A percentile compares a stretch with the other conserved stretches of the same genome.
Conservation (phyloP, 108 stramenopile species). For the Thalassiosira profunda region DNA sequence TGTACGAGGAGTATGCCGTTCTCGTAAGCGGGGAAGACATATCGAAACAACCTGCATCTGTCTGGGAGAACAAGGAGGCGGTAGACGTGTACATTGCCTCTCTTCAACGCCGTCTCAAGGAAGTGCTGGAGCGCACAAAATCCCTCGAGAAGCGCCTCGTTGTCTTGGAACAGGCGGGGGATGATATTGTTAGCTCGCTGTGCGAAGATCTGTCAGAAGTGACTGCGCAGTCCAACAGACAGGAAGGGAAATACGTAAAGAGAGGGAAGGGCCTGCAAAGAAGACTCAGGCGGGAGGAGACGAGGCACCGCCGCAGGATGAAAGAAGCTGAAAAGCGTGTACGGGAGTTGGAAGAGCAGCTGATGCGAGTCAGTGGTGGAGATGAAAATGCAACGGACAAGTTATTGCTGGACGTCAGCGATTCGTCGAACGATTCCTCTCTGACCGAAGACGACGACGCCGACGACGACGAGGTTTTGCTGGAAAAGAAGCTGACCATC, state of each 20-base stretch:
- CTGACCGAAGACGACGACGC: constrained; percentile 21
- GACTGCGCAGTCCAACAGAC: constrained; percentile 41
- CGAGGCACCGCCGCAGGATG: constrained; percentile 14
- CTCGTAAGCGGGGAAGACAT: background rate
- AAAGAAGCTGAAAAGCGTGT: constrained; percentile 29
- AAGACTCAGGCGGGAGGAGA: constrained; percentile 27
- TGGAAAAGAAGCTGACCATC: constrained; percentile 38
- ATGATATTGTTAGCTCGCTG: constrained; percentile 49
- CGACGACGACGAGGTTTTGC: constrained; percentile 41
- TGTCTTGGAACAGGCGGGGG: constrained; percentile 46
- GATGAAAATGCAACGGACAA: background rate
- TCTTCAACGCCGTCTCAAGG: constrained; percentile 34
- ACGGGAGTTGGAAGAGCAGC: constrained; percentile 24
- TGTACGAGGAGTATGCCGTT: constrained; percentile 34
- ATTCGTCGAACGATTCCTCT: constrained; percentile 24
- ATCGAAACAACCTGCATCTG: constrained; percentile 11
- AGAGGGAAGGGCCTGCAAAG: constrained; percentile 39
- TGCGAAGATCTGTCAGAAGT: constrained; percentile 52
- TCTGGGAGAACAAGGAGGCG: constrained; percentile 32
- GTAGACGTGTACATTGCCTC: constrained; percentile 19
- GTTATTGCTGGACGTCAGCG: background rate
- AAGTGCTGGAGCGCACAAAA: constrained; percentile 33
- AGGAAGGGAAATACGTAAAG: constrained; percentile 46
- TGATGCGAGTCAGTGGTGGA: constrained; percentile 22
- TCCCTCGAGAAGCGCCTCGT: constrained; percentile 42